Base-by-base conservation (phyloP, 352 stramenopile species). In the Peronospora farinosa region DNA sequence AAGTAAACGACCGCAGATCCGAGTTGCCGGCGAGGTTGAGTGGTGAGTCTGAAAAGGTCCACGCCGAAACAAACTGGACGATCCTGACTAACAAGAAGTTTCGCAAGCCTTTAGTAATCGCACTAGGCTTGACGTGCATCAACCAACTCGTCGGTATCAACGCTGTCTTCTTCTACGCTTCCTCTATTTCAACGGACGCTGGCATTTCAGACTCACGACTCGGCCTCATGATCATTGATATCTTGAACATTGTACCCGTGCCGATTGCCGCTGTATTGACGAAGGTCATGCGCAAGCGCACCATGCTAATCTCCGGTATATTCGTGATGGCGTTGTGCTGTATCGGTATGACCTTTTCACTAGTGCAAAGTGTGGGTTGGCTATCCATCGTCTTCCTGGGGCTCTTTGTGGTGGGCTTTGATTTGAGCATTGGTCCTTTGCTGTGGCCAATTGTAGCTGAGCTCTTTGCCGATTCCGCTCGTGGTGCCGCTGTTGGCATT, bases 401-500 rank as follows among this genome's bases (percentile, higher is more conserved):
- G 0, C 63, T 58, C 2, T 86, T 72, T 46, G 72, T 83, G 13
- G 72, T 58, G 0, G 60, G 53, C 7, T 86, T 73, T 37, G 58
- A 52, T 17, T 49, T 72, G 15, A 79, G 67, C 17, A 60, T 88
- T n/a, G 77, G 74, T 0, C 62, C 77, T 1, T 57, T 88, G 7
- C 65, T 67, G 32, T 88, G 68, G 52, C 64, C 75, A 1, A 68
- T 88, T 4, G 63, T 57, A 1, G 56, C 69, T 1, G 72, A 76
- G 12, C 51, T 88, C n/a, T 88, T 88, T 49, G 72, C 77, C 0
- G 60, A 86, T 17, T 63, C 65, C 3, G 58, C 83, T 28, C 69
- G 74, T 2, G 69, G 69, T 13, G 74, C 44, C 7, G 74, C 67
- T 11, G 58, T 62, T 41, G 65, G 67, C 42, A 71, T 80, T 17